Base-by-base conservation (phyloP, 805 yeast genomes). In the Saturnispora besseyi region DNA sequence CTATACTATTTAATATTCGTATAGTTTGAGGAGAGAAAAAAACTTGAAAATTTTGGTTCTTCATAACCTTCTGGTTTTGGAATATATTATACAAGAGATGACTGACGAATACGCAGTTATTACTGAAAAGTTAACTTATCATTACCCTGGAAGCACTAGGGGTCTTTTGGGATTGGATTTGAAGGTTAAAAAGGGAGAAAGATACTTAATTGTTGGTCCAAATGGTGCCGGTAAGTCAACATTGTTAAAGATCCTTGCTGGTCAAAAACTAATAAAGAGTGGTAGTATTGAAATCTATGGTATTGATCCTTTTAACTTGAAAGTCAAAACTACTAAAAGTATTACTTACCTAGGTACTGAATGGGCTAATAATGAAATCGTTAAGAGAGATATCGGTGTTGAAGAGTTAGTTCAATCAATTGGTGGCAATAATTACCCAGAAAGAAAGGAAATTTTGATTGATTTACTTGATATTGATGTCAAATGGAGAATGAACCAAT, bases 161-260 rank as follows among this genome's bases (percentile, higher is more conserved):
- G 95, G 96, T 0, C 70, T 93, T 13, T 75, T 76, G 30, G 73
- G 86, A 44, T 75, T 91, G 53, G 71, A 73, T 34, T 60, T 93
- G 38, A 57, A 69, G 11, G 73, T 93, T 21, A 80, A 82, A 1
- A 78, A 84, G 75, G 81, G 84, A 6, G 77, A 91, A 1, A 75
- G 96, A 52, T 79, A 90, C 10, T 70, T 93, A 33, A 65, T 93
- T 7, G 75, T 93, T 24, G 99, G 99, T 0, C 95, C 98, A 11
- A 90, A 90, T 59, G 99, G 99, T 18, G 98, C 99, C 1, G 98
- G 99, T 4, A 93, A 93, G 64, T 87, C 96, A 1, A 93, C 99
- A 0, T 64, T 93, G 41, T 72, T 93, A 55, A 79, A 81, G 62
- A 76, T 93, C 15, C 70, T 93, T 18, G 96, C 97, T 0, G 99